Evolutionary conservation across 78 protist species (phyloP).

Genomic region (Diacronema lutheri): DNA sequence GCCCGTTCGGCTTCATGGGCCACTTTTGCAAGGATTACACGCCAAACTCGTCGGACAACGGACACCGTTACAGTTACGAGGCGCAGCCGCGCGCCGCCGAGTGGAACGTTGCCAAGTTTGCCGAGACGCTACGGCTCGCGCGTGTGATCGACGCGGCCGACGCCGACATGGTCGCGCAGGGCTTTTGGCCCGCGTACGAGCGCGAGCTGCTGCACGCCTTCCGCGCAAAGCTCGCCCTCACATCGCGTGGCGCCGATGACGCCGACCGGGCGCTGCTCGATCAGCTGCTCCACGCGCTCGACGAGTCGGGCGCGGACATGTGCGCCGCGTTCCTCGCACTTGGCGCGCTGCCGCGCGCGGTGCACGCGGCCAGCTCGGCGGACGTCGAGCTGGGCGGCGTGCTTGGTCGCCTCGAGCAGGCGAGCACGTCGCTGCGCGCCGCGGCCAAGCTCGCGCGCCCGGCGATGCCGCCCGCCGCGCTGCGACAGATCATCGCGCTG

Average conservation of each 20-base stretch:
- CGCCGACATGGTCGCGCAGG: neutral
- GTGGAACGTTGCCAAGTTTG: constrained; percentile 13
- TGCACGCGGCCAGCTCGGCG: neutral
- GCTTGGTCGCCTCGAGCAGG: neutral
- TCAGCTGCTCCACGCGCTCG: neutral
- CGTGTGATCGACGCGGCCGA: neutral
- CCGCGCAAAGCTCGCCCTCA: neutral
- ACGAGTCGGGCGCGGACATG: neutral
- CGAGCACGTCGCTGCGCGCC: neutral
- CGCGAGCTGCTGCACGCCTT: neutral
- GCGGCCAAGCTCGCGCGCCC: neutral
- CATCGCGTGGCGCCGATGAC: neutral
- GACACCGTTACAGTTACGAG: constrained; percentile 41
- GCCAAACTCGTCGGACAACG: constrained; percentile 46
- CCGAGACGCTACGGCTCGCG: neutral
- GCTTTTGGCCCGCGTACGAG: neutral
- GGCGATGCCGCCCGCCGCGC: neutral
- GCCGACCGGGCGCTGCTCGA: constrained; percentile 1
- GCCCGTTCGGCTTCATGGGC: constrained; percentile 75
- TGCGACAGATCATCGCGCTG: no score
- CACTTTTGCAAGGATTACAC: neutral
- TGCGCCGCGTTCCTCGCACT: neutral
- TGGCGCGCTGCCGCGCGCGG: no score
- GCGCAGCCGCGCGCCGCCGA: neutral
- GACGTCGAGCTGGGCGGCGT: neutral